Evolutionary conservation across 2,329 filamentous ascomycete species (phyloP).

Genomic region (Fusarium paranaense): DNA sequence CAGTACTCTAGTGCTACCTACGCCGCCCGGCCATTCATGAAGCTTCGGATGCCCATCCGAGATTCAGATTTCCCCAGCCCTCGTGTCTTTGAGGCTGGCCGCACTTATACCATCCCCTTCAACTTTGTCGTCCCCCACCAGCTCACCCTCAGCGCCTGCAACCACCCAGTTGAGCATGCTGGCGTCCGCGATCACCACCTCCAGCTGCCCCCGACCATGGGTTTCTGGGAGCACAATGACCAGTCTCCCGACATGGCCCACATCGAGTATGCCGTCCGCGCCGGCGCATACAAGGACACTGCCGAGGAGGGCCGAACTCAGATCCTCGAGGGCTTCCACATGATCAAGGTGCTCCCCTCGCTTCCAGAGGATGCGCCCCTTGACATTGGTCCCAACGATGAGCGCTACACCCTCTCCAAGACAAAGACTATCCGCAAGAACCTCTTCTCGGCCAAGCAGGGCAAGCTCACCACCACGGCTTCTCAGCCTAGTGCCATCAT

Average conservation of each 20-base stretch:
- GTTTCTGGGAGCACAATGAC: constrained; percentile 66
- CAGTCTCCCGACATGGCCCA: constrained; percentile 66
- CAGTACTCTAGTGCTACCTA: constrained; percentile 60
- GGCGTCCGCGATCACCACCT: constrained; percentile 64
- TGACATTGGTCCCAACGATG: constrained; percentile 59
- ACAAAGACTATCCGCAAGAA: constrained; percentile 65
- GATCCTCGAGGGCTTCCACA: constrained; percentile 55
- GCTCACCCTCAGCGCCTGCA: constrained; percentile 68
- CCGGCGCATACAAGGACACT: constrained; percentile 51
- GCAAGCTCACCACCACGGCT: constrained; percentile 59
- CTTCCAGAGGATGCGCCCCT: constrained; percentile 64
- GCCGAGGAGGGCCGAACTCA: constrained; percentile 43
- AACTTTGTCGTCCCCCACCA: constrained; percentile 69
- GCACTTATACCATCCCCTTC: constrained; percentile 65
- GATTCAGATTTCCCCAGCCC: constrained; percentile 60
- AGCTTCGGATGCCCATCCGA: constrained; percentile 65
- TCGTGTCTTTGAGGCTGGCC: constrained; percentile 60
- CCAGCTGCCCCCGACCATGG: constrained; percentile 64
- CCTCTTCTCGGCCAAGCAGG: constrained; percentile 63
- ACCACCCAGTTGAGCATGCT: constrained; percentile 58
- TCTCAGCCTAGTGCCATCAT: constrained; percentile 62
- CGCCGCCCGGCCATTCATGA: constrained; percentile 65
- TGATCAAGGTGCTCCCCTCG: constrained; percentile 65
- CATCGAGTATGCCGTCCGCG: constrained; percentile 65
- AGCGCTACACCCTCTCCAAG: constrained; percentile 62